Evolutionary conservation across 1,284 basidiomycete species (phyloP).

Genomic region (Peniophora sp.): DNA sequence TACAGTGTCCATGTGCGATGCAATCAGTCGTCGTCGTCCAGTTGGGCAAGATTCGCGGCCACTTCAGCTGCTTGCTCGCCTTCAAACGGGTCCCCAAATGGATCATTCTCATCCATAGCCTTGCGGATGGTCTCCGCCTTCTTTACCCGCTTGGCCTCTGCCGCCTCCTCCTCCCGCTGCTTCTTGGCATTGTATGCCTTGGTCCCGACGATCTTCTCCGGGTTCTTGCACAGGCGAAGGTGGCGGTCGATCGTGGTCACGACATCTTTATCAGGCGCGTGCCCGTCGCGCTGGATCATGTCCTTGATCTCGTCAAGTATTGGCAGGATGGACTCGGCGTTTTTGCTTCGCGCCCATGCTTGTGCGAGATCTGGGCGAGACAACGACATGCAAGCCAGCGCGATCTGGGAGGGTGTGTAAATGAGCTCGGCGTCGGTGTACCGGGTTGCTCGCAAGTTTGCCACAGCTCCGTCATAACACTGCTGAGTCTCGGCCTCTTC

Average conservation of each 20-base stretch:
- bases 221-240: conserved; percentile 83
- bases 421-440: conserved; percentile 90
- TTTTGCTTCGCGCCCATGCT: conserved; percentile 58
- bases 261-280: conserved; percentile 66
- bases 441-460: conserved; percentile 63
- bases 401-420: conserved; percentile 91
- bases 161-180: conserved; percentile 55
- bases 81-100: conserved; percentile 51
- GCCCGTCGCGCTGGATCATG: conserved; percentile 52
- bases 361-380: conserved; percentile 53
- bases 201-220: conserved; percentile 85
- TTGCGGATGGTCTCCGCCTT: conserved; percentile 53
- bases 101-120: conserved; percentile 48
- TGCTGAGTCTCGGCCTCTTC: conserved; percentile 29
- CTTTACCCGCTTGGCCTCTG: conserved; percentile 54
- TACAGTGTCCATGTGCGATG: neutral
- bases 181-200: conserved; percentile 66
- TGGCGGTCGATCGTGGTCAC: conserved; percentile 84
- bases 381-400: conserved; percentile 74
- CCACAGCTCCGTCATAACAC: conserved; percentile 53
- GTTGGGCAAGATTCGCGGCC: conserved; percentile 9
- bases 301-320: conserved; percentile 47
- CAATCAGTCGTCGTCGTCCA: conserved; percentile 40
- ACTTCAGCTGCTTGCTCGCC: conserved; percentile 21
- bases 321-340: conserved; percentile 19